A percentile compares a stretch with the other conserved stretches of the same genome.
Conservation (phyloP, 495 filamentous ascomycete genomes). For the Massariosphaeria phaeospora region DNA sequence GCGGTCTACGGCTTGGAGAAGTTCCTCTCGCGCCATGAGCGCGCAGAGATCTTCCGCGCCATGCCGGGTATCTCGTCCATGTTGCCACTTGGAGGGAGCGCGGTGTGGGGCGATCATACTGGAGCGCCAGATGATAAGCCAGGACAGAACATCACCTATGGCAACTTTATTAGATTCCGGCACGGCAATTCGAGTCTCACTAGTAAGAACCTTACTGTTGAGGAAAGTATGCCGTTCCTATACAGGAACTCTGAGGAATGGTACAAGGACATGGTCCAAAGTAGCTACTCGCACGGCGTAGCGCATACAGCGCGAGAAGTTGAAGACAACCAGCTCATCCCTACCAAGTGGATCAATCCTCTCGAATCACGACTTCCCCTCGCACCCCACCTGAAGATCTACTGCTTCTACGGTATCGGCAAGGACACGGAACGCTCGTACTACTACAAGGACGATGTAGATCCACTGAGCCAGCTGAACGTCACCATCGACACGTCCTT, state of each 20-base stretch:
- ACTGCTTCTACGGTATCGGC: conserved; percentile 93
- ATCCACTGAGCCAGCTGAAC: conserved; percentile 63
- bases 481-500: conserved; percentile 84
- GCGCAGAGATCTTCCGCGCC: conserved; percentile 88
- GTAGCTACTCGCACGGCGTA: conserved; percentile 81
- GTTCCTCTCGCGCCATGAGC: conserved; percentile 82
- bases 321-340: conserved; percentile 76
- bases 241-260: conserved; percentile 72
- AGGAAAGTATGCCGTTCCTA: conserved; percentile 71
- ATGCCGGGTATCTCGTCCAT: conserved; percentile 97
- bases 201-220: conserved; percentile 69
- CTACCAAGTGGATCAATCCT: conserved; percentile 88
- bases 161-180: conserved; percentile 83
- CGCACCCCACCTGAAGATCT: conserved; percentile 89
- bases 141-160: conserved; percentile 65
- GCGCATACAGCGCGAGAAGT: conserved; percentile 78
- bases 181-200: conserved; percentile 56
- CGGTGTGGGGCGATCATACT: conserved; percentile 85
- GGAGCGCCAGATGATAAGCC: conserved; percentile 87
- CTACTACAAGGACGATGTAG: conserved; percentile 74
- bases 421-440: conserved; percentile 90
- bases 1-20: conserved; percentile 96
- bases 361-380: conserved; percentile 83
- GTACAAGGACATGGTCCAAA: conserved; percentile 67
- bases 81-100: conserved; percentile 92